phyloP scores from a whole-genome alignment of 2,329 filamentous ascomycete species.

The Clonostachys chloroleuca region DNA sequence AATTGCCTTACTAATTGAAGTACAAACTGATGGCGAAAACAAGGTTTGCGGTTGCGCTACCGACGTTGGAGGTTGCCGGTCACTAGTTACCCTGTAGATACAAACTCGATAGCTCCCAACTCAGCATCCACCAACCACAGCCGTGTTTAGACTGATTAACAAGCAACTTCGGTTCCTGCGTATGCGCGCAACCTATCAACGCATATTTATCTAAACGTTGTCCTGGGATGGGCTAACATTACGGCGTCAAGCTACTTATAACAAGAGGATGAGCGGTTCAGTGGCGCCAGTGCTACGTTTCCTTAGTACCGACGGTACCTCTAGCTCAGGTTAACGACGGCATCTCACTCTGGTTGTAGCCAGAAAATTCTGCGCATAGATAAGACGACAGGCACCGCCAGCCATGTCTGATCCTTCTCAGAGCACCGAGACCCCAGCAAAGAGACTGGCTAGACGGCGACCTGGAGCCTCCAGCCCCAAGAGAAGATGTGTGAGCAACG shows the following conservation, averaged over 20 bases:
- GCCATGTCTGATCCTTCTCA: no score
- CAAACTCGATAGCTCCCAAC: background rate
- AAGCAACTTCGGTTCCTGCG: no score
- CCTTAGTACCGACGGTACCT: no score
- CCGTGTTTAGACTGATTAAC: no score
- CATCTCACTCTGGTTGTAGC: no score
- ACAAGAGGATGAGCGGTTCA: no score
- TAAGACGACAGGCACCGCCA: no score
- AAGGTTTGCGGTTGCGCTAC: background rate
- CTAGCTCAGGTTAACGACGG: no score
- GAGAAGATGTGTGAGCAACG: slow-evolving; percentile 77
- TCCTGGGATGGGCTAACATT: background rate
- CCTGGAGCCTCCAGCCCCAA: slow-evolving; percentile 46
- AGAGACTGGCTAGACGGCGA: slow-evolving; percentile 45
- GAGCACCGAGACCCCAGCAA: background rate
- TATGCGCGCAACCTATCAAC: background rate
- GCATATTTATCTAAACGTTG: background rate
- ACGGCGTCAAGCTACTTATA: background rate
- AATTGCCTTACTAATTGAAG: background rate
- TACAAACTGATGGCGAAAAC: background rate
- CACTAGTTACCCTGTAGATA: background rate
- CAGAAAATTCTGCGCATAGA: no score
- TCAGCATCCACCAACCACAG: no score
- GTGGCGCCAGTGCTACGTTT: no score
- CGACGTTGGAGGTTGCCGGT: background rate